Evolutionary conservation across 192 early-diverging fungal species (phyloP).

Genomic region (Dissophora globulifera): DNA sequence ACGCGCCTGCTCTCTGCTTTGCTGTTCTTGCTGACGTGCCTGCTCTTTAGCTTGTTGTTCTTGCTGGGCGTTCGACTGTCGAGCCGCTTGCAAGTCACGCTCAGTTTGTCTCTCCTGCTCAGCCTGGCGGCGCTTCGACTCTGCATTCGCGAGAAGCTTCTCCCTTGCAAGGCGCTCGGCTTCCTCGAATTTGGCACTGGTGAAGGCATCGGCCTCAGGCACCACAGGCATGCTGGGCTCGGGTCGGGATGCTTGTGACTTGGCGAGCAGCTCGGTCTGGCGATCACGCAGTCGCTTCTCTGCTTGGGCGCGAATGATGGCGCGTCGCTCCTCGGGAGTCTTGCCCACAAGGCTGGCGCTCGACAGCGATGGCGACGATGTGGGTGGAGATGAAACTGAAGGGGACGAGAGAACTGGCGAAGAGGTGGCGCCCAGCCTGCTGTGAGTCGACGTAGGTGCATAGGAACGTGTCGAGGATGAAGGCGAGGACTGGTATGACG

Average conservation of each 20-base stretch:
- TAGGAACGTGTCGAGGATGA: background rate
- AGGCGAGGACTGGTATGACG: conserved; percentile 16
- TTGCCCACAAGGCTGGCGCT: conserved; percentile 37
- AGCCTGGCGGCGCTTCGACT: conserved; percentile 41
- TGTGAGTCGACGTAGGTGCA: background rate
- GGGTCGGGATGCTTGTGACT: conserved; percentile 8
- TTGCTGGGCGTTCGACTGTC: conserved; percentile 10
- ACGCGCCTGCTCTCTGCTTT: conserved; percentile 2
- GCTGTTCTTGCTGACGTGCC: conserved; percentile 7
- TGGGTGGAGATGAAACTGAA: background rate
- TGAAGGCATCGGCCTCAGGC: conserved; percentile 43
- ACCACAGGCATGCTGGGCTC: conserved; percentile 20
- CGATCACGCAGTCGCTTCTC: conserved; percentile 61
- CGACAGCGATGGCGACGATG: conserved; percentile 23
- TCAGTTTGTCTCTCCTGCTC: conserved; percentile 54
- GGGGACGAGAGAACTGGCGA: conserved; percentile 7
- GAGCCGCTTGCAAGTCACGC: conserved; percentile 25
- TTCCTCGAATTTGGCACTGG: conserved; percentile 58
- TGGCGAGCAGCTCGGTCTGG: conserved; percentile 49
- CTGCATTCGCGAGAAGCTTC: conserved; percentile 54
- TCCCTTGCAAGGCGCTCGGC: conserved; percentile 55
- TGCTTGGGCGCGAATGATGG: conserved; percentile 63
- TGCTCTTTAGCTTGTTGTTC: conserved; percentile 21
- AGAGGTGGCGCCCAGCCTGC: background rate
- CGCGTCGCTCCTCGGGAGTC: conserved; percentile 58